These are phyloP conservation scores for Coemansia sp. DNA, from an alignment of 192 early-diverging fungal species.

Conservation along the genomic window DNA sequence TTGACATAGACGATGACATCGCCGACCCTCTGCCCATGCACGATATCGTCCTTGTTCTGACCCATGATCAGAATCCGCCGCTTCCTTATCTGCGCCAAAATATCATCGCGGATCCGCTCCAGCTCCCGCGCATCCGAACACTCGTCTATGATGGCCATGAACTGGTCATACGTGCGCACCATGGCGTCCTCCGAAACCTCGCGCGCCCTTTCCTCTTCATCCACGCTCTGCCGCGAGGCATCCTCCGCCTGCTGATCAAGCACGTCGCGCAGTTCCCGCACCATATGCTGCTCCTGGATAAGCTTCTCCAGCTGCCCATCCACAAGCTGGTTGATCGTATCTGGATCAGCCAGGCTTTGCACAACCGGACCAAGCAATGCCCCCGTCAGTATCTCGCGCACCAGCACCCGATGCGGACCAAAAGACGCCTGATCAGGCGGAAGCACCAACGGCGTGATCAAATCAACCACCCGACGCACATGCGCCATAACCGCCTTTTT, in stretches of 20 bases:
- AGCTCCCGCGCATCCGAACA: slow-evolving; percentile 63
- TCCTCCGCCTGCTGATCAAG: slow-evolving; percentile 59
- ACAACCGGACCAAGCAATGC: slow-evolving; percentile 68
- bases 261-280: slow-evolving; percentile 64
- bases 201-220: slow-evolving; percentile 6
- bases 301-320: slow-evolving; percentile 55
- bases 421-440: slow-evolving; percentile 59
- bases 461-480: slow-evolving; percentile 60
- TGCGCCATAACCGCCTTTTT: slow-evolving; percentile 56
- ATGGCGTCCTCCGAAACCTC: background rate
- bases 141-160: slow-evolving; percentile 68
- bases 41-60: slow-evolving; percentile 66
- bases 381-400: slow-evolving; percentile 73
- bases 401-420: slow-evolving; percentile 57
- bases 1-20: slow-evolving; percentile 74
- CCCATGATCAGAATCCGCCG: slow-evolving; percentile 59
- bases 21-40: slow-evolving; percentile 74
- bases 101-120: slow-evolving; percentile 62
- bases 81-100: slow-evolving; percentile 71
- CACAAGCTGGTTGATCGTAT: slow-evolving; percentile 84
- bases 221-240: background rate
- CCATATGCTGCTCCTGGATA: slow-evolving; percentile 64
- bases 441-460: slow-evolving; percentile 63
- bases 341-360: slow-evolving; percentile 71
- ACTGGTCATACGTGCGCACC: slow-evolving; percentile 66